Evolutionary conservation across 2,329 filamentous ascomycete species (phyloP), one percentile per base, ranked within the genome.

Genomic region (Fusarium sororula): DNA sequence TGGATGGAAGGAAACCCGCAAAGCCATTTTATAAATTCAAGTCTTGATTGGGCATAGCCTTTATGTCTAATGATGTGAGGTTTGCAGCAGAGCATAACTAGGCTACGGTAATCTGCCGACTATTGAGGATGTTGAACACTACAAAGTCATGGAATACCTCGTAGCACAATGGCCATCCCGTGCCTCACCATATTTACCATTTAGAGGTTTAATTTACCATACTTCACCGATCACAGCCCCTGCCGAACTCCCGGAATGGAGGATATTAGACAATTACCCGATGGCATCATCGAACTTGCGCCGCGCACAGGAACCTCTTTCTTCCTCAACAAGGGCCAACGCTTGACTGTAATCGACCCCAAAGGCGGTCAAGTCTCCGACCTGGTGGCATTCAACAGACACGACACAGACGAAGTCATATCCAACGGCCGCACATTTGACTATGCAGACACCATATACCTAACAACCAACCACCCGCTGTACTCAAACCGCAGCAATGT

Each of bases 91-190:
- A 53, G 30, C 3, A 24, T 5, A 35, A 20, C n/a, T 53, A 37
- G 0, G 50, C 6, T 8, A 17, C 6, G 18, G 18, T 37, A 53
- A 22, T 26, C 7, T 5, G 3, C 3, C 17, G 17, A 20, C 30
- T 7, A 0, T 24, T 2, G 7, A 32, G 7, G 7, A 35, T 35
- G 8, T 4, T 20, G 6, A 35, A 10, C 12, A 32, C 17, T 51
- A 51, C 48, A 51, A 51, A 51, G 30, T 20, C n/a, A 24, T 24
- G 6, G 4, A 15, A 51, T 24, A 15, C 20, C 48, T 35, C 48
- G n/a, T 24, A 20, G 8, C 30, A 14, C 22, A 35, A 20, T 20
- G 20, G 11, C 12, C 6, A 1, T 24, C 4, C 48, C 17, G 48
- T 14, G 6, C 20, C 12, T 10, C 6, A 14, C 8, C 8, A 35